These are phyloP conservation scores for Tolypocladium cylindrosporum DNA, from an alignment of 2,329 filamentous ascomycete genomes.

Conservation along the genomic window DNA sequence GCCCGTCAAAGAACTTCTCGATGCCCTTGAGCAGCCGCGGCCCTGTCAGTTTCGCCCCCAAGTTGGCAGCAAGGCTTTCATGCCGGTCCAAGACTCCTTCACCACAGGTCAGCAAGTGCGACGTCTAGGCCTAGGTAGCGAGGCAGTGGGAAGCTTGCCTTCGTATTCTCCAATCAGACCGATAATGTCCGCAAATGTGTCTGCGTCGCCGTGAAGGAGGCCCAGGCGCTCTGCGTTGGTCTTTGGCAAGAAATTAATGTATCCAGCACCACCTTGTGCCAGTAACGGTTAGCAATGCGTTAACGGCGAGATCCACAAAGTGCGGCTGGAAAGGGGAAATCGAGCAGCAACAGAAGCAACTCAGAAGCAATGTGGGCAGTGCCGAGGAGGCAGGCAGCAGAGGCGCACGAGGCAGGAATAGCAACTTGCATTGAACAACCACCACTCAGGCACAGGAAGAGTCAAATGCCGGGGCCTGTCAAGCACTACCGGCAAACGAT, in stretches of 20 bases:
- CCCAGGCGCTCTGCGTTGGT: constrained; percentile 32
- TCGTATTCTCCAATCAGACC: constrained; percentile 71
- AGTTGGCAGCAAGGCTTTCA: constrained; percentile 76
- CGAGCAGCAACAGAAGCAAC: neutral
- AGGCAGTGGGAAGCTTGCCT: constrained; percentile 24
- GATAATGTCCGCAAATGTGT: constrained; percentile 65
- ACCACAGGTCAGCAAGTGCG: constrained; percentile 7
- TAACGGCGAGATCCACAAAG: neutral
- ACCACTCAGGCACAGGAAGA: neutral
- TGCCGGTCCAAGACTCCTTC: constrained; percentile 69
- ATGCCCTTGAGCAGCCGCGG: constrained; percentile 79
- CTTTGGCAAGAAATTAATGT: constrained; percentile 45
- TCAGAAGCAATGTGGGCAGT: too few species aligned
- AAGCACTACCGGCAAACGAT: neutral
- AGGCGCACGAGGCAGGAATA: neutral
- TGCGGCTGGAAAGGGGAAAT: neutral
- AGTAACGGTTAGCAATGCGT: neutral
- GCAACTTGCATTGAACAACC: neutral
- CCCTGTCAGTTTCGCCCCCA: constrained; percentile 73
- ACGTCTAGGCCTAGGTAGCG: neutral
- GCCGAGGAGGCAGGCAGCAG: neutral
- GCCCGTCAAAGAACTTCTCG: constrained; percentile 75
- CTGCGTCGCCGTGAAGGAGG: constrained; percentile 44
- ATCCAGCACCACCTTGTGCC: constrained; percentile 8
- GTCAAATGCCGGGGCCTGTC: neutral